These are phyloP conservation scores for Alternaria postmessia DNA, from an alignment of 2,329 filamentous ascomycete genomes.

Conservation along the genomic window DNA sequence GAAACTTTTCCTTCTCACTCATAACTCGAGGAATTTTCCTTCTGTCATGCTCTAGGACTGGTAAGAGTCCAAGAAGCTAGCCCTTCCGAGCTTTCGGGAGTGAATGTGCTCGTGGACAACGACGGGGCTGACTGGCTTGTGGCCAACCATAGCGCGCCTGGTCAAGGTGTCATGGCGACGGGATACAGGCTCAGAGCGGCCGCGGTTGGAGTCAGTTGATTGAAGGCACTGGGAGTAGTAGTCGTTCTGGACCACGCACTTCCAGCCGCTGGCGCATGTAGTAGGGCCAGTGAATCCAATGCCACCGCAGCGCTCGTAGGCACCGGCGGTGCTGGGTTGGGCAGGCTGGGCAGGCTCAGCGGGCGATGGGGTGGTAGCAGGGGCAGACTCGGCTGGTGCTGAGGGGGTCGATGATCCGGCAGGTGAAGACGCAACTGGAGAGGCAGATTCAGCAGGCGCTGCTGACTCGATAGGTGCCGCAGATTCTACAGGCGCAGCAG, in stretches of 20 bases:
- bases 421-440: not conserved
- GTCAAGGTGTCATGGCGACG: not conserved
- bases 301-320: conserved; percentile 57
- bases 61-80: conserved; percentile 2
- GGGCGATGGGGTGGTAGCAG: not conserved
- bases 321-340: not conserved
- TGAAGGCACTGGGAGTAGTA: conserved; percentile 15
- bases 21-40: not conserved
- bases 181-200: not conserved
- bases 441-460: conserved; percentile 12
- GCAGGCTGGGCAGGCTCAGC: conserved; percentile 2
- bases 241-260: conserved; percentile 51
- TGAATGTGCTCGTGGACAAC: not conserved
- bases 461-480: conserved; percentile 12
- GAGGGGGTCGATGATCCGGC: conserved; percentile 2
- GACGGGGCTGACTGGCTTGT: not conserved
- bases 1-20: not conserved
- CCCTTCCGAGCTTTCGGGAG: conserved; percentile 1
- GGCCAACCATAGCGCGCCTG: not conserved
- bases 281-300: conserved; percentile 51
- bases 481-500: conserved; percentile 14
- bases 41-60: not conserved
- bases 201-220: not conserved
- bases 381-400: conserved; percentile 8
- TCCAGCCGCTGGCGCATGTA: conserved; percentile 49